A percentile compares a stretch with the other conserved stretches of the same genome.
Conservation (phyloP, 306 rosid species). For the Boehmeria nivea region DNA sequence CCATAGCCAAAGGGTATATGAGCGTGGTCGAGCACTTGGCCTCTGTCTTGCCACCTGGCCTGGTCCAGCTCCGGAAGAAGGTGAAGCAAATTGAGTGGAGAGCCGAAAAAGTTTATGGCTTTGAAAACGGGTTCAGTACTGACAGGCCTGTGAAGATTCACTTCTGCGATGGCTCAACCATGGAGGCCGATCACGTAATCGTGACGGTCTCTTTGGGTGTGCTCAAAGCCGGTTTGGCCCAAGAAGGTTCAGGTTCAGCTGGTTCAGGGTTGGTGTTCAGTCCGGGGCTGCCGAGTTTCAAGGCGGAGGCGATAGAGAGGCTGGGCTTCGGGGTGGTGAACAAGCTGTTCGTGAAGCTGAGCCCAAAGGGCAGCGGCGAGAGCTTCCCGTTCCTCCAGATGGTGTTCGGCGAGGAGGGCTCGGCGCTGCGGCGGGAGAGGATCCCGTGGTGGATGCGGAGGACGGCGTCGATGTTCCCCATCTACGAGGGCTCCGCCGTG, state of each 20-base stretch:
- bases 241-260: slow-evolving; percentile 29
- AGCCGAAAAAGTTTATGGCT: neutral
- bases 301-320: slow-evolving; percentile 77
- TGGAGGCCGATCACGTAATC: slow-evolving; percentile 81
- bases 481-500: slow-evolving; percentile 60
- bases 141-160: slow-evolving; percentile 69
- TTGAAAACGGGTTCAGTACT: slow-evolving; percentile 33
- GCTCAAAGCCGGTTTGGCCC: slow-evolving; percentile 70
- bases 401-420: slow-evolving; percentile 62
- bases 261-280: slow-evolving; percentile 41
- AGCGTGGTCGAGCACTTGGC: slow-evolving; percentile 61
- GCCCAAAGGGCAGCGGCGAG: slow-evolving; percentile 20
- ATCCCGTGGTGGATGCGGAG: slow-evolving; percentile 96
- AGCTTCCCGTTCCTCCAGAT: slow-evolving; percentile 60
- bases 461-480: slow-evolving; percentile 66
- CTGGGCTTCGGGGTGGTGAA: slow-evolving; percentile 97
- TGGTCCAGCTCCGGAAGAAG: slow-evolving; percentile 59
- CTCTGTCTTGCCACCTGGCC: slow-evolving; percentile 68
- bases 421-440: slow-evolving; percentile 52
- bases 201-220: slow-evolving; percentile 89
- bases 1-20: slow-evolving; percentile 81
- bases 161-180: slow-evolving; percentile 63
- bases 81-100: slow-evolving; percentile 71
- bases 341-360: slow-evolving; percentile 77
- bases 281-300: slow-evolving; percentile 79